phyloP scores from a whole-genome alignment of 345 rosid species.

The Syzygium grande region DNA sequence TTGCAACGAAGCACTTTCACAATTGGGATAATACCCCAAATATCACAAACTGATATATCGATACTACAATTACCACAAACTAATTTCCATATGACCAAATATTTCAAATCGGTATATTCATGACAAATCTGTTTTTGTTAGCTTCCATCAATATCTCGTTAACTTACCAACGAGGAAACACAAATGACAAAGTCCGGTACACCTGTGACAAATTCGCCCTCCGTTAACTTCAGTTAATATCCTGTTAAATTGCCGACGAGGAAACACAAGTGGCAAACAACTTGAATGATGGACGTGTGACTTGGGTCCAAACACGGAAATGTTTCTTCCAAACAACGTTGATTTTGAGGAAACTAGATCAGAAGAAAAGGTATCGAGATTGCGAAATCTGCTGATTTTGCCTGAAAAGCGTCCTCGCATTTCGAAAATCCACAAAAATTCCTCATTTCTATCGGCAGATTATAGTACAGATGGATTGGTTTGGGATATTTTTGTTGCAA shows the following conservation, averaged over 20 bases:
- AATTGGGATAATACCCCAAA: background rate
- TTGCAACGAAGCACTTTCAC: background rate
- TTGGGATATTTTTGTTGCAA: background rate
- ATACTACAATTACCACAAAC: background rate
- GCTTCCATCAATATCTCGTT: background rate
- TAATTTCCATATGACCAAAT: background rate
- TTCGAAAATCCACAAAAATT: background rate
- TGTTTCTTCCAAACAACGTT: background rate
- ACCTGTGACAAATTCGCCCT: rapidly evolving
- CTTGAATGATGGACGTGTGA: rapidly evolving
- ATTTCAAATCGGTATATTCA: background rate
- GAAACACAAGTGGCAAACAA: background rate
- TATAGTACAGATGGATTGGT: background rate
- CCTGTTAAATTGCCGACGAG: background rate
- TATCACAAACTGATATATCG: background rate
- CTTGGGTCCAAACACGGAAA: background rate
- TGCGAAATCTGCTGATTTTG: background rate
- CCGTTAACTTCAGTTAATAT: rapidly evolving
- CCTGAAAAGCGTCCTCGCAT: rapidly evolving
- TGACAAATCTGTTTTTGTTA: background rate
- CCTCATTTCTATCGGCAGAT: background rate
- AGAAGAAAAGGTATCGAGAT: background rate
- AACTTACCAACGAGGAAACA: background rate
- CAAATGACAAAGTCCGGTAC: background rate
- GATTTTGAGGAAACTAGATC: background rate